Conservation (phyloP, 148 eudicot species). For the Vaccinium macrocarpon region DNA sequence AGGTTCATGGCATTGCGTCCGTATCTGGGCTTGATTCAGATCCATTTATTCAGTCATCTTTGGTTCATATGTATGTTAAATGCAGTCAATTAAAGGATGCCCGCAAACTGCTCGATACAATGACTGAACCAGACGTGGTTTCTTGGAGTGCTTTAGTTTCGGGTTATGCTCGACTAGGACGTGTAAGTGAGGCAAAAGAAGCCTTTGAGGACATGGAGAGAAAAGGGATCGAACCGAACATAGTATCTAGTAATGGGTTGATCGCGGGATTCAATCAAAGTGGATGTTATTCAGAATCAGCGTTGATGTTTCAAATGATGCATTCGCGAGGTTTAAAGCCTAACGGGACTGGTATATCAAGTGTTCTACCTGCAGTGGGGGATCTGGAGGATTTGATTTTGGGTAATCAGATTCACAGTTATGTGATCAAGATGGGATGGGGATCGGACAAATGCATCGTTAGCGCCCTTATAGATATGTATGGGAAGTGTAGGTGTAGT, state of each 20-base stretch:
- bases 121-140: slow-evolving; percentile 59
- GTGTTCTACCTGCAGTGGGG: slow-evolving; percentile 56
- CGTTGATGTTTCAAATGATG: slow-evolving; percentile 40
- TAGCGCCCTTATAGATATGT: slow-evolving; percentile 56
- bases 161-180: slow-evolving; percentile 78
- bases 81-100: slow-evolving; percentile 46
- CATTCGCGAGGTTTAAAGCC: slow-evolving; percentile 42
- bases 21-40: slow-evolving; percentile 46
- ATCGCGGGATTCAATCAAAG: slow-evolving; percentile 64
- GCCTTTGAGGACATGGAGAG: slow-evolving; percentile 49
- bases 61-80: slow-evolving; percentile 74
- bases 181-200: slow-evolving; percentile 43
- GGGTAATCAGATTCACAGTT: slow-evolving; percentile 52
- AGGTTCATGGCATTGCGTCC: slow-evolving; percentile 54
- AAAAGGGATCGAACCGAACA: slow-evolving; percentile 51
- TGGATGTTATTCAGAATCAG: slow-evolving; percentile 41
- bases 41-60: slow-evolving; percentile 62
- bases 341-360: slow-evolving; percentile 52
- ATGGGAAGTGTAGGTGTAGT: slow-evolving; percentile 48
- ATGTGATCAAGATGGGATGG: slow-evolving; percentile 48
- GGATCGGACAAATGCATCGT: slow-evolving; percentile 43
- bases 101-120: slow-evolving; percentile 54
- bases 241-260: slow-evolving; percentile 66
- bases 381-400: slow-evolving; percentile 35
- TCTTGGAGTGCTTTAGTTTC: slow-evolving; percentile 73